Percentiles rank a stretch among this genome's conserved stretches.
phyloP scores from a whole-genome alignment of 257 asterid species.

The Solanum gracilifrons region DNA sequence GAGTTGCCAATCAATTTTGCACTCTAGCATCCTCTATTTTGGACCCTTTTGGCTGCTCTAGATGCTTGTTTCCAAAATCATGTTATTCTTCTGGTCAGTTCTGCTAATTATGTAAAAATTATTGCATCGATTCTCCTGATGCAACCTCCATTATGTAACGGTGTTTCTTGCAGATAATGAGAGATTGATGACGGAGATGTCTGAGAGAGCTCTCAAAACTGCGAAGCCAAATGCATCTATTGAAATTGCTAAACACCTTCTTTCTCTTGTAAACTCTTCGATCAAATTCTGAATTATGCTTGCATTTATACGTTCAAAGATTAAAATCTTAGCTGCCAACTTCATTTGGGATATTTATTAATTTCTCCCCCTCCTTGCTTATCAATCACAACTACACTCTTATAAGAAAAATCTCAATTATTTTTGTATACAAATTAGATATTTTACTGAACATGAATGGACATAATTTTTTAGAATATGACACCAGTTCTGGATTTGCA shows the following conservation, averaged over 20 bases:
- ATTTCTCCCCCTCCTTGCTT: not conserved
- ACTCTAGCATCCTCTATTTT: not conserved
- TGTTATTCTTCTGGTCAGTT: not conserved
- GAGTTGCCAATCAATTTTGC: not conserved
- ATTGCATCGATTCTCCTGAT: not conserved
- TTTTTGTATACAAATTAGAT: not conserved
- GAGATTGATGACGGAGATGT: conserved; percentile 28
- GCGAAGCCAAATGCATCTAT: conserved; percentile 41
- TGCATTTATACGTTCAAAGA: not conserved
- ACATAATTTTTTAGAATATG: not conserved
- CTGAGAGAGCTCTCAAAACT: conserved; percentile 36
- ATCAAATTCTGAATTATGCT: not conserved
- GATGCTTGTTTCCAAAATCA: not conserved
- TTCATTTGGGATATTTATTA: not conserved
- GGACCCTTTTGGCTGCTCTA: not conserved
- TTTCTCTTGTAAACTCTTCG: conserved; percentile 24
- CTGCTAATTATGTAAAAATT: not conserved
- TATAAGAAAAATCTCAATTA: not conserved
- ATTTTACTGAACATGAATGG: not conserved
- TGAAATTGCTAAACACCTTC: conserved; percentile 29
- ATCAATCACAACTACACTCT: not conserved
- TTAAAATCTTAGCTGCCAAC: not conserved
- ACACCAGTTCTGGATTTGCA: not conserved
- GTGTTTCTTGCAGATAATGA: conserved; percentile 23
- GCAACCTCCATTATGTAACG: not conserved